Conservation (phyloP, 345 rosid genomes). For the Balakata baccata region DNA sequence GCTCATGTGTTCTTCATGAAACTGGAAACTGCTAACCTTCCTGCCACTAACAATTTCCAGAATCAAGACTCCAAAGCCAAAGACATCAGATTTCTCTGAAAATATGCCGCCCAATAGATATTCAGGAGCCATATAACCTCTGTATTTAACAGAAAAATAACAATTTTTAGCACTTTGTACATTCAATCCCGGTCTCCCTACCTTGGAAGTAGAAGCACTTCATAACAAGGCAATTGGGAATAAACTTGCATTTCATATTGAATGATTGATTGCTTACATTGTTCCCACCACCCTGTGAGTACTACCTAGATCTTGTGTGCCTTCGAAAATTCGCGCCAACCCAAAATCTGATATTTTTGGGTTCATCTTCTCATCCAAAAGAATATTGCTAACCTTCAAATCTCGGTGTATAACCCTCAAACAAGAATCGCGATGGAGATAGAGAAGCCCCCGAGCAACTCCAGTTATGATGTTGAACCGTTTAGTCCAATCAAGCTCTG, state of each 20-base stretch:
- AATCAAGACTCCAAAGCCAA: slow-evolving; percentile 13
- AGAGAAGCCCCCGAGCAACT: slow-evolving; percentile 20
- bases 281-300: slow-evolving; percentile 22
- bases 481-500: slow-evolving; percentile 18
- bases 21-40: slow-evolving; percentile 7
- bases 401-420: slow-evolving; percentile 16
- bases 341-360: slow-evolving; percentile 34
- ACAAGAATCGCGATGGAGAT: slow-evolving; percentile 20
- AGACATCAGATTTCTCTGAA: slow-evolving; percentile 15
- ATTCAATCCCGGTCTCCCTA: too few relatives aligned
- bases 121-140: neutral
- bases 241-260: neutral
- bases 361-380: slow-evolving; percentile 23
- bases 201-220: neutral
- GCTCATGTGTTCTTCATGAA: slow-evolving; percentile 1
- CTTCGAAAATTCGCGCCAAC: slow-evolving; percentile 22
- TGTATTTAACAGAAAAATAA: neutral
- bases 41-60: slow-evolving; percentile 15
- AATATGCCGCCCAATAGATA: slow-evolving; percentile 4
- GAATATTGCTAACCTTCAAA: slow-evolving; percentile 22
- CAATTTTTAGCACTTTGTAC: neutral
- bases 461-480: slow-evolving; percentile 13
- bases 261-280: slow-evolving; percentile 9
- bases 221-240: too few relatives aligned
- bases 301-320: slow-evolving; percentile 15